These are phyloP conservation scores for Wilcoxina mikolae DNA, from an alignment of 495 filamentous ascomycete species.

Conservation along the genomic window DNA sequence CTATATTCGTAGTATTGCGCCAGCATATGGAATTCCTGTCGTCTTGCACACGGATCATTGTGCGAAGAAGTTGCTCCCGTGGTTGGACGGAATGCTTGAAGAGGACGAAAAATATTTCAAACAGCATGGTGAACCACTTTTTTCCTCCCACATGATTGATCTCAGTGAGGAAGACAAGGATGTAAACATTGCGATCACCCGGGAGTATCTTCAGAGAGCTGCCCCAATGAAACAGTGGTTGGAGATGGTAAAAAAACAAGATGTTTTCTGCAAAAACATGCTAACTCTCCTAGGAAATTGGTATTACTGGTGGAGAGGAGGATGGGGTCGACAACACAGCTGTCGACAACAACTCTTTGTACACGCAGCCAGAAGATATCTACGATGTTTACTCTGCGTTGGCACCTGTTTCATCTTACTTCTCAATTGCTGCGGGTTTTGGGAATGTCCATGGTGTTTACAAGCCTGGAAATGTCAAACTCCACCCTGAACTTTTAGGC, in stretches of 20 bases:
- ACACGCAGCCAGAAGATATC: conserved; percentile 96
- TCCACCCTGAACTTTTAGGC: conserved; percentile 81
- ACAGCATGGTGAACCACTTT: conserved; percentile 78
- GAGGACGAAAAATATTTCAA: conserved; percentile 89
- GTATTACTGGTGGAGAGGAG: conserved; percentile 90
- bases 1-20: conserved; percentile 82
- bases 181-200: conserved; percentile 80
- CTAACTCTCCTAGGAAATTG: conserved; percentile 48
- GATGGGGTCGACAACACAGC: conserved; percentile 79
- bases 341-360: conserved; percentile 89
- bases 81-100: conserved; percentile 92
- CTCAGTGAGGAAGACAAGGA: conserved; percentile 76
- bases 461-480: conserved; percentile 92
- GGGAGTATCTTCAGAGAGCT: conserved; percentile 76
- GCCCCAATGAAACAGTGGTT: conserved; percentile 96
- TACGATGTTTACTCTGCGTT: conserved; percentile 73
- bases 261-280: background rate
- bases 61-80: conserved; percentile 85
- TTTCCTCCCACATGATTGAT: conserved; percentile 96
- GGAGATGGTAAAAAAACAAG: conserved; percentile 61
- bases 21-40: conserved; percentile 77
- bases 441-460: conserved; percentile 99
- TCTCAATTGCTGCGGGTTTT: conserved; percentile 95
- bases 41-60: conserved; percentile 88
- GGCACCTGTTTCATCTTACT: conserved; percentile 70